Conservation (phyloP, 1,284 basidiomycete species). For the Leccinum pseudoinsigne region DNA sequence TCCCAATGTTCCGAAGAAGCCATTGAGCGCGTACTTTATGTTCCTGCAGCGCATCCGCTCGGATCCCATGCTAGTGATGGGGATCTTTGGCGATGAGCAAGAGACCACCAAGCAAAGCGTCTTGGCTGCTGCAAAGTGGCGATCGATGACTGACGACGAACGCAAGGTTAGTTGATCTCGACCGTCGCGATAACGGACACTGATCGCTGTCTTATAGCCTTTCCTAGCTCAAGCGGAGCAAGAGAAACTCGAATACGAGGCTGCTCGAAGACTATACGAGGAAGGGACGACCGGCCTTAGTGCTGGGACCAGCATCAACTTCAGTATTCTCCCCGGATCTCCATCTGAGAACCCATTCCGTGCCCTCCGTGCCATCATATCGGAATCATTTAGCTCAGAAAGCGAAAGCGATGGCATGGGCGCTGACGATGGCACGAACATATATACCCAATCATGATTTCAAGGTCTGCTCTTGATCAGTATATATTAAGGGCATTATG, state of each 20-base stretch:
- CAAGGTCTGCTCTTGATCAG: slow-evolving; percentile 6
- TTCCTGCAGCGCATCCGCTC: slow-evolving; percentile 88
- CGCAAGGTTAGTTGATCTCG: slow-evolving; percentile 66
- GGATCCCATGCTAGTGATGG: slow-evolving; percentile 67
- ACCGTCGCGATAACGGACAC: background rate
- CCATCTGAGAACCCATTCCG: slow-evolving; percentile 45
- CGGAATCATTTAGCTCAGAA: slow-evolving; percentile 52
- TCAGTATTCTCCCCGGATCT: slow-evolving; percentile 70
- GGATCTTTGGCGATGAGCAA: slow-evolving; percentile 90
- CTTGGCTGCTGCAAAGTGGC: slow-evolving; percentile 90
- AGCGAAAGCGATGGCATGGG: slow-evolving; percentile 64
- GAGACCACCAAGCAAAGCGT: slow-evolving; percentile 97
- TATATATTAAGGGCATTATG: slow-evolving; percentile 5
- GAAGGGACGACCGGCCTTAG: slow-evolving; percentile 72
- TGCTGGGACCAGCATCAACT: slow-evolving; percentile 71
- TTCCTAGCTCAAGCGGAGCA: slow-evolving; percentile 90
- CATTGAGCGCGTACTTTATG: slow-evolving; percentile 93
- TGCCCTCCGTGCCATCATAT: slow-evolving; percentile 55
- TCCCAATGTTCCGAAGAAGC: slow-evolving; percentile 96
- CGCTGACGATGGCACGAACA: slow-evolving; percentile 46
- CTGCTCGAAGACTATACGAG: slow-evolving; percentile 78
- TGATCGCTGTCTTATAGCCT: slow-evolving; percentile 51
- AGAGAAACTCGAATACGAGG: slow-evolving; percentile 91
- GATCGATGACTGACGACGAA: slow-evolving; percentile 88
- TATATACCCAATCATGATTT: slow-evolving; percentile 31